phyloP scores from a whole-genome alignment of 1,284 basidiomycete genomes.

The Microbotryum silenes-acaulis region DNA sequence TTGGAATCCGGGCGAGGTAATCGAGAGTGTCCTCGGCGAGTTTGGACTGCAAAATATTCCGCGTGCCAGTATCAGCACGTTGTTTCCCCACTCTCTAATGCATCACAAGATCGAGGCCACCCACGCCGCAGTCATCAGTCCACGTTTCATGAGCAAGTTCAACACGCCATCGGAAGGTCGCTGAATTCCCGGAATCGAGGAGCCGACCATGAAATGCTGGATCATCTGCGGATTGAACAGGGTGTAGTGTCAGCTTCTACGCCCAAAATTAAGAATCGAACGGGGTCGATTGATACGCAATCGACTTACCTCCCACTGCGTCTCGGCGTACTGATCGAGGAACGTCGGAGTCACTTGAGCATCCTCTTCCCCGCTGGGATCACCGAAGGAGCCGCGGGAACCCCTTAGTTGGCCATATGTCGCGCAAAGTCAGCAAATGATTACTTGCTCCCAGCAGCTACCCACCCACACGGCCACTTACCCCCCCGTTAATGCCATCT shows the following conservation, averaged over 20 bases:
- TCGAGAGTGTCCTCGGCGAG: constrained; percentile 48
- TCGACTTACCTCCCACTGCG: constrained; percentile 67
- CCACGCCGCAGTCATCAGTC: constrained; percentile 23
- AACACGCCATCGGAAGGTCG: constrained; percentile 24
- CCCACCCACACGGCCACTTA: constrained; percentile 44
- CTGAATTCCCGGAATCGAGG: constrained; percentile 47
- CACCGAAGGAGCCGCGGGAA: constrained; percentile 81
- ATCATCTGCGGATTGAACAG: constrained; percentile 54
- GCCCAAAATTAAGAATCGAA: not conserved
- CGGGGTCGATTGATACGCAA: not conserved
- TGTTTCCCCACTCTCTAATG: not conserved
- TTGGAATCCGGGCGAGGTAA: constrained; percentile 93
- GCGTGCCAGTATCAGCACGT: not conserved
- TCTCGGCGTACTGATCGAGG: constrained; percentile 70
- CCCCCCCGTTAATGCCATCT: constrained; percentile 77
- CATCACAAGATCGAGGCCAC: not conserved
- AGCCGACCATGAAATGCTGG: constrained; percentile 90
- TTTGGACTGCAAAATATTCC: constrained; percentile 55
- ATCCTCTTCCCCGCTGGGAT: constrained; percentile 53
- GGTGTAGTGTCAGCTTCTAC: no score
- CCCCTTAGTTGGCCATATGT: constrained; percentile 51
- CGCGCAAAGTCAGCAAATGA: not conserved
- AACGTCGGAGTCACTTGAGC: constrained; percentile 17
- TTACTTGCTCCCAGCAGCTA: not conserved
- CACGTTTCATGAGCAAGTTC: constrained; percentile 13